Base-by-base conservation (phyloP, 2,329 filamentous ascomycete genomes). In the Sporothrix globosa region DNA sequence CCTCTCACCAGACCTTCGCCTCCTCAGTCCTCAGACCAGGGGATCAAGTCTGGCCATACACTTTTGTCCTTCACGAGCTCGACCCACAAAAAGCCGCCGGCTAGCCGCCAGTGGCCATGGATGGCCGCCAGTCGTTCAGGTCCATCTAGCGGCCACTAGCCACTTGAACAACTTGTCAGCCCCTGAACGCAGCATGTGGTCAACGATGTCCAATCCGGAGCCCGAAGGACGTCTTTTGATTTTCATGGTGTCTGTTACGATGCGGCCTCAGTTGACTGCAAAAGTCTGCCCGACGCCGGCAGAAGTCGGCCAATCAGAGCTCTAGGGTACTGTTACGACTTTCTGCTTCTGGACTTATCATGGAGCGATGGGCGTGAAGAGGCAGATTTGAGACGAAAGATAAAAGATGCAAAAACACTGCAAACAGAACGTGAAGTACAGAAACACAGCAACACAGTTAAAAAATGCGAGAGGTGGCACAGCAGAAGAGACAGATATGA, bases 101-200 rank as follows among this genome's bases (percentile, higher is more conserved):
- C 48, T 52, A 69, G 54, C 67, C 67, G 67, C 67, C 67, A 52
- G 44, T 52, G 53, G 21, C 53, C 53, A 41, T 53, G 11, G 27
- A 39, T 46, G 58, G n/a, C 39, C 58, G 58, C 58, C 58, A 21
- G 56, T 61, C 41, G 58, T 63, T 63, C 17, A 11, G 13, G 13
- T n/a, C 44, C 14, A 19, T 48, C 11, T 10, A 14, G 19, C 19
- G 24, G 21, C 11, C 56, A 61, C 34, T 39, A 39, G 34, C 58
- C 58, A 39, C 58, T 63, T 46, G 39, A n/a, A 34, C 34, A 34
- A 34, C 61, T 50, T 34, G 61, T 21, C 9, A 65, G 52, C 66
- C 63, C 48, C 63, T 67, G 46, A 52, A 27, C 17, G 17, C 44
- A 34, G 27, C 63, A 39, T 52, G 27, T 67, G 63, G 56, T 21